Conservation (phyloP, 495 filamentous ascomycete species). For the Podospora didyma region DNA sequence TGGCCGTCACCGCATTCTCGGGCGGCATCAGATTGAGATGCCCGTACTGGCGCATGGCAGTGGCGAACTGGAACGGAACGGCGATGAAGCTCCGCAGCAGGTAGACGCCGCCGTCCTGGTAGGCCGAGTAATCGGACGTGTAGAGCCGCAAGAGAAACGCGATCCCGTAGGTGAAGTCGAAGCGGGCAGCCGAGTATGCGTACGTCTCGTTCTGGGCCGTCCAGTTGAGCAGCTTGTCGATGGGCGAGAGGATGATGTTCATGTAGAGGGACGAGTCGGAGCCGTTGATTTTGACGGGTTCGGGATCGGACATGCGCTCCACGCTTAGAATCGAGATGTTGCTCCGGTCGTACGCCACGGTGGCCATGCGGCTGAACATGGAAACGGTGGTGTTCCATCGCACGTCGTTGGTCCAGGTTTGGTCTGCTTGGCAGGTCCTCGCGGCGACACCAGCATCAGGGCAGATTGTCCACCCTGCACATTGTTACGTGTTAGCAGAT, state of each 20-base stretch:
- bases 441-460: background rate
- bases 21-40: slow-evolving; percentile 7
- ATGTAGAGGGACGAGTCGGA: background rate
- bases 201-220: background rate
- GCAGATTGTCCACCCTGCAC: slow-evolving; percentile 11
- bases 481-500: background rate
- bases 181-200: slow-evolving; percentile 1
- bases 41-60: slow-evolving; percentile 10
- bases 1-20: slow-evolving; percentile 4
- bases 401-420: slow-evolving; percentile 1
- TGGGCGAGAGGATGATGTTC: slow-evolving; percentile 1
- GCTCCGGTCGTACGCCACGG: slow-evolving; percentile 6
- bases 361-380: slow-evolving; percentile 4
- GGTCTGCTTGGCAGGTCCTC: slow-evolving; percentile 1
- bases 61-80: slow-evolving; percentile 12
- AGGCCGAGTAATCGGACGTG: slow-evolving; percentile 1
- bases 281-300: background rate
- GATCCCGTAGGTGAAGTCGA: slow-evolving; percentile 6
- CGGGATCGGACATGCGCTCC: background rate
- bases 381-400: slow-evolving; percentile 10
- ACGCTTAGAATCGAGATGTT: slow-evolving; percentile 13
- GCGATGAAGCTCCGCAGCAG: slow-evolving; percentile 8
- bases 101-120: slow-evolving; percentile 8
- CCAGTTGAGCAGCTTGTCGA: slow-evolving; percentile 1
- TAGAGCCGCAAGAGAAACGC: slow-evolving; percentile 6